Base-by-base conservation (phyloP, 148 eudicot species). In the Cornus controversa region DNA sequence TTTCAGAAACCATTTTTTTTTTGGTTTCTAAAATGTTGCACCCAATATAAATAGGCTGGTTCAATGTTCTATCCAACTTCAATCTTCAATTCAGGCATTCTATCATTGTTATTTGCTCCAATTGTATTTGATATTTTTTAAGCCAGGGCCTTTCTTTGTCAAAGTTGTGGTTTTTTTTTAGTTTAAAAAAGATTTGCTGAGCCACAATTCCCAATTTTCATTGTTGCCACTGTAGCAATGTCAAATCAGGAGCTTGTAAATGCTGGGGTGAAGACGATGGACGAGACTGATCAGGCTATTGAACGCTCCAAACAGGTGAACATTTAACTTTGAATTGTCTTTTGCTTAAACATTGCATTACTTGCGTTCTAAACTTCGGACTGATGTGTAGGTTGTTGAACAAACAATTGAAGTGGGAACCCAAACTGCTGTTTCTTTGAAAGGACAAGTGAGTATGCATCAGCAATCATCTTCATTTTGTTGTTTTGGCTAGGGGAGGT, bases 281-380 rank as follows among this genome's bases (percentile, higher is more conserved):
- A 93, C 87, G 93, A 91, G 87, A 96, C 99, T 78, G 99, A 96
- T 87, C 99, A 96, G 78, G 94, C 99, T 72, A 93, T 96, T 82
- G 98, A 96, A 76, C 99, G 97, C 66, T 96, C 99, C 63, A 96
- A 93, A 86, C 90, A 90, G 92, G 97, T 93, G 47, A 26, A 68
- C 54, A 40, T 66, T 76, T 2, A 78, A 54, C 57, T 62, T 22
- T 68, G 28, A 57, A 40, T 23, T 50, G 37, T 66, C 22, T 72
- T 47, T 65, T 37, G 25, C 37, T 70, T 71, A 2, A 26, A 57
- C 37, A 29, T 58, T 71, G 9, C 62, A 28, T 69, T 58, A 28
- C 45, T 75, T 65, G 27, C 53, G 53, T 70, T 60, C 73, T 85
- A 71, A 80, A 68, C 20, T 71, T 64, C 29, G 10, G 47, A 60